These are phyloP conservation scores for Penicillium samsonianum DNA, from an alignment of 495 filamentous ascomycete genomes.

Conservation along the genomic window DNA sequence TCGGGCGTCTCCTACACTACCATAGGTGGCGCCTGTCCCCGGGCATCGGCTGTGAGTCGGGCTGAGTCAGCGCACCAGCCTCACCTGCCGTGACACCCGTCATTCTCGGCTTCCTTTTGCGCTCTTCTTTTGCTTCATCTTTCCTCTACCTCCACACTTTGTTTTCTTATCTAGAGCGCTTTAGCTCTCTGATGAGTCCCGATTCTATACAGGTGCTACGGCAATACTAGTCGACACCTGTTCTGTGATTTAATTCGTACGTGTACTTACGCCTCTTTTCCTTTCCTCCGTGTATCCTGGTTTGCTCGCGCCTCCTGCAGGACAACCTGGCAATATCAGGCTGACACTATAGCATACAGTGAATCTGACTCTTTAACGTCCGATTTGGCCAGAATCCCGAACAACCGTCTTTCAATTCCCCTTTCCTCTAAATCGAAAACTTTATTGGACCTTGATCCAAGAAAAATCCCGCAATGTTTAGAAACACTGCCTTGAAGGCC, in stretches of 20 bases:
- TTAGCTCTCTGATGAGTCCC: conserved; percentile 50
- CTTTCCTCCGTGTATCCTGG: conserved; percentile 40
- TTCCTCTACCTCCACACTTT: conserved; percentile 17
- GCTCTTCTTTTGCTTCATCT: conserved; percentile 19
- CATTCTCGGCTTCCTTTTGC: conserved; percentile 24
- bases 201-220: conserved; percentile 48
- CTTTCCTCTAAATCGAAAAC: conserved; percentile 16
- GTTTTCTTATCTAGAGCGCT: conserved; percentile 34
- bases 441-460: conserved; percentile 14
- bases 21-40: not conserved
- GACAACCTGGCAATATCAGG: conserved; percentile 27
- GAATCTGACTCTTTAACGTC: conserved; percentile 15
- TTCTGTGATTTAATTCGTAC: conserved; percentile 23
- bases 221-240: conserved; percentile 52
- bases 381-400: conserved; percentile 6
- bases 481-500: conserved; percentile 48
- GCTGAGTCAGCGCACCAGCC: conserved; percentile 35
- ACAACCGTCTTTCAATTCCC: conserved; percentile 11
- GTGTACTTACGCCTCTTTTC: conserved; percentile 29
- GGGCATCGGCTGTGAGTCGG: conserved; percentile 24
- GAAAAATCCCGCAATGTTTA: conserved; percentile 48
- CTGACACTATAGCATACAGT: conserved; percentile 18
- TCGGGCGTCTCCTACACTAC: too few species aligned
- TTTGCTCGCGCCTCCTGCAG: conserved; percentile 22
- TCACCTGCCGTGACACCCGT: conserved; percentile 24